phyloP scores from a whole-genome alignment of 768 basidiomycete species.

The Kwoniella sp. region DNA sequence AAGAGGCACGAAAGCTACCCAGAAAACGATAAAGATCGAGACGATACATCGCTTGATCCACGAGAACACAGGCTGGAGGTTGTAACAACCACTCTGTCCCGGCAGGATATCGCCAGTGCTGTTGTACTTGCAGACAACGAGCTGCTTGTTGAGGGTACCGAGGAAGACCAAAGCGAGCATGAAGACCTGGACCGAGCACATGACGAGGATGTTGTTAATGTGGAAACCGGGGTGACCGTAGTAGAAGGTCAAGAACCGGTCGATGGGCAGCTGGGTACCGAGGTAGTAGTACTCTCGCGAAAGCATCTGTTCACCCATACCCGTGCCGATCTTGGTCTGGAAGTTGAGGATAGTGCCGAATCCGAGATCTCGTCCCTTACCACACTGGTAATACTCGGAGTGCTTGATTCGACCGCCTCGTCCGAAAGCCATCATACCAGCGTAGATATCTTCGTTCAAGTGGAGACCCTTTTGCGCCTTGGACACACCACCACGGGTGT shows the following conservation, averaged over 20 bases:
- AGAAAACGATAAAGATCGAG: slow-evolving; percentile 96
- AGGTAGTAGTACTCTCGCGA: slow-evolving; percentile 98
- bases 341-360: slow-evolving; percentile 99
- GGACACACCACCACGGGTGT: slow-evolving; percentile 93
- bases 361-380: slow-evolving; percentile 96
- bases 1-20: slow-evolving; percentile 90
- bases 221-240: slow-evolving; percentile 99
- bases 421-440: slow-evolving; percentile 97
- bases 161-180: slow-evolving; percentile 90
- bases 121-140: slow-evolving; percentile 76
- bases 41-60: slow-evolving; percentile 97
- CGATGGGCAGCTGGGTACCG: slow-evolving; percentile 94
- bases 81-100: slow-evolving; percentile 85
- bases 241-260: slow-evolving; percentile 99
- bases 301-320: slow-evolving; percentile 99
- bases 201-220: slow-evolving; percentile 99
- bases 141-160: slow-evolving; percentile 79
- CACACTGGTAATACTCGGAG: slow-evolving; percentile 98
- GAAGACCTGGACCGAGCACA: slow-evolving; percentile 93
- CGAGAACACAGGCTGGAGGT: slow-evolving; percentile 82
- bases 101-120: slow-evolving; percentile 66
- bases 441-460: slow-evolving; percentile 98
- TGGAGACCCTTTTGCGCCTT: slow-evolving; percentile 99
- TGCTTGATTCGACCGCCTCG: slow-evolving; percentile 98
- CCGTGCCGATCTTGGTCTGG: slow-evolving; percentile 99